Evolutionary conservation across 2,329 filamentous ascomycete species (phyloP).

Genomic region (Colletotrichum sp.): DNA sequence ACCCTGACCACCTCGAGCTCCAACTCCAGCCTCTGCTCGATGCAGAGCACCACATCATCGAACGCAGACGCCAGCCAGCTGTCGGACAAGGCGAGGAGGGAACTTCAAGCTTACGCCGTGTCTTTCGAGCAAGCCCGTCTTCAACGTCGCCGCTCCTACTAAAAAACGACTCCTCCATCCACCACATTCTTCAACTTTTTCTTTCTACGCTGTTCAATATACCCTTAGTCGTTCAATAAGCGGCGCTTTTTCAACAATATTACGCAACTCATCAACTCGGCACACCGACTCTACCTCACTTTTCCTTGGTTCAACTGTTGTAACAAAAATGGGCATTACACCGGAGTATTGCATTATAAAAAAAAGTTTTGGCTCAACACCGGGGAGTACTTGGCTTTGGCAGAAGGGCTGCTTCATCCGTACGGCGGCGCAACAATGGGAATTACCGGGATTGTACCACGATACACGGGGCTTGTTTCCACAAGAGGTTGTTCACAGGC

Average conservation of each 20-base stretch:
- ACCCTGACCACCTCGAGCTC: constrained; percentile 75
- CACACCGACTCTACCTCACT: constrained; percentile 22
- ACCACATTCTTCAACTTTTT: constrained; percentile 26
- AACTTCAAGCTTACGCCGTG: constrained; percentile 84
- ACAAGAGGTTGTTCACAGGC: constrained; percentile 34
- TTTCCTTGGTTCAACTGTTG: constrained; percentile 32
- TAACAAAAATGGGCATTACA: constrained; percentile 52
- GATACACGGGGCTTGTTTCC: constrained; percentile 3
- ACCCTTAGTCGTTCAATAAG: constrained; percentile 22
- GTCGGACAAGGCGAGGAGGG: constrained; percentile 77
- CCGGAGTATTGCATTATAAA: constrained; percentile 56
- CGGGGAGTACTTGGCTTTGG: constrained; percentile 29
- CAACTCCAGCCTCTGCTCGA: constrained; percentile 82
- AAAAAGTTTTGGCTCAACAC: constrained; percentile 26
- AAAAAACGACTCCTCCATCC: constrained; percentile 27
- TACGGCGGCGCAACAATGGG: constrained; percentile 32
- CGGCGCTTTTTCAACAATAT: constrained; percentile 22
- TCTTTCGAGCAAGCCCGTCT: constrained; percentile 83
- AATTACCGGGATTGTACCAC: constrained; percentile 15
- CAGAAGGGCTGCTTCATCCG: constrained; percentile 27
- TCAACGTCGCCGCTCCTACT: constrained; percentile 63
- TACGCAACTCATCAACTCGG: constrained; percentile 35
- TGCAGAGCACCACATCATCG: constrained; percentile 66
- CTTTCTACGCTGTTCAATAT: constrained; percentile 22
- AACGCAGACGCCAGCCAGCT: constrained; percentile 60